phyloP scores from a whole-genome alignment of 192 early-diverging fungal genomes.

The Entomortierella parvispora region DNA sequence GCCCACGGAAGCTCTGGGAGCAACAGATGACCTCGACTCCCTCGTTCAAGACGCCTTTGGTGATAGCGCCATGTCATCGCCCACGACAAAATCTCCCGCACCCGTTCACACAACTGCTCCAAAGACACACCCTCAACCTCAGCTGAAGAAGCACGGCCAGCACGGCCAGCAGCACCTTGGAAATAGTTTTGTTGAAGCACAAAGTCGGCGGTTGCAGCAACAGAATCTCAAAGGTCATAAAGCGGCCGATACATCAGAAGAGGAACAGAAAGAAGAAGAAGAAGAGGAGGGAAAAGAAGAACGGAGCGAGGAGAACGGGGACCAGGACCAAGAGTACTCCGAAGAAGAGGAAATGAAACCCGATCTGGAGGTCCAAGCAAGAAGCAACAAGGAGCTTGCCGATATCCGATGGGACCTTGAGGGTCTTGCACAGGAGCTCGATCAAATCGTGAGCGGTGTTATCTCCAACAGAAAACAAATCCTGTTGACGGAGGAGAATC shows the following conservation, averaged over 20 bases:
- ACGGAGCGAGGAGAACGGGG: background rate
- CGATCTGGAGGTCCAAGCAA: slow-evolving; percentile 11
- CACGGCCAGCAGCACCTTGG: too few relatives aligned
- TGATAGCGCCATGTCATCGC: too few relatives aligned
- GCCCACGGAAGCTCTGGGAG: background rate
- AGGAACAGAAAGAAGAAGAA: background rate
- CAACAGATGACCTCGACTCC: background rate
- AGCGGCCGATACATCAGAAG: background rate
- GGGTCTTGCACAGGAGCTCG: slow-evolving; percentile 9
- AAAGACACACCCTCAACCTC: too few relatives aligned
- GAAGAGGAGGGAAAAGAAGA: too few relatives aligned
- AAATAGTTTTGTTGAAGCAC: background rate
- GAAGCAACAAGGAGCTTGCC: slow-evolving; percentile 19
- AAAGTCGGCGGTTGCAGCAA: background rate
- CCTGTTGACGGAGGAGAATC: slow-evolving; percentile 42
- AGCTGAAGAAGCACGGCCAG: too few relatives aligned
- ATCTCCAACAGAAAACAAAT: slow-evolving; percentile 22
- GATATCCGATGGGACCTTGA: slow-evolving; percentile 14
- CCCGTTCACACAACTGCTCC: too few relatives aligned
- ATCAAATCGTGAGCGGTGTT: slow-evolving; percentile 17
- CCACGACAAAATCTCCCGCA: too few relatives aligned
- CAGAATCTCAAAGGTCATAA: background rate
- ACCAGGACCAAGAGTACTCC: background rate
- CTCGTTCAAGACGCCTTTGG: slow-evolving; percentile 5
- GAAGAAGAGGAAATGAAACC: slow-evolving; percentile 11